Evolutionary conservation across 1,284 basidiomycete species (phyloP).

Genomic region (Papiliotrema fonsecae): DNA sequence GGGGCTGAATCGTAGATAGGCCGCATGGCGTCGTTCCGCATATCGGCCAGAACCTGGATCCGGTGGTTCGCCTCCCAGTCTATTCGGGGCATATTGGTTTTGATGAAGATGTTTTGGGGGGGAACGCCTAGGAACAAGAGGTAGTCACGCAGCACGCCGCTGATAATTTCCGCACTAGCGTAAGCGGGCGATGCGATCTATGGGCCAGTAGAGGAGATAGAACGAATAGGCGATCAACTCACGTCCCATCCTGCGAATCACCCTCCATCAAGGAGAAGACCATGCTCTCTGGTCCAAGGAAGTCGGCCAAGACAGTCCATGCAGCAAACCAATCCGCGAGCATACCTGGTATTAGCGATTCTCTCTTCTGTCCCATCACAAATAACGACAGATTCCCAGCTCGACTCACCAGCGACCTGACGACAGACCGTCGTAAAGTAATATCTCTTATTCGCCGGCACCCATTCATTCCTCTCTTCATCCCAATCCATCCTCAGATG

Average conservation of each 20-base stretch:
- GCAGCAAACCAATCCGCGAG: slow-evolving; percentile 42
- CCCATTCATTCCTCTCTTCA: slow-evolving; percentile 22
- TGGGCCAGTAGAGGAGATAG: not conserved
- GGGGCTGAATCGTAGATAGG: slow-evolving; percentile 41
- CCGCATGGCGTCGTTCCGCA: slow-evolving; percentile 48
- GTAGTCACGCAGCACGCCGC: slow-evolving; percentile 32
- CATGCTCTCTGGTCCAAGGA: slow-evolving; percentile 39
- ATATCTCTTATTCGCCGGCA: slow-evolving; percentile 29
- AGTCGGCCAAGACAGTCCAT: slow-evolving; percentile 44
- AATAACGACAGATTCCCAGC: not conserved
- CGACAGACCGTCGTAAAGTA: slow-evolving; percentile 36
- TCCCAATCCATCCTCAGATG: slow-evolving; percentile 33
- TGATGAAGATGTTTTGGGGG: slow-evolving; percentile 39
- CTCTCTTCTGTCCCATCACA: no score
- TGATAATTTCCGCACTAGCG: slow-evolving; percentile 33
- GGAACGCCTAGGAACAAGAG: slow-evolving; percentile 42
- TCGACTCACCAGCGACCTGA: slow-evolving; percentile 37
- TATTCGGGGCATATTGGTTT: slow-evolving; percentile 29
- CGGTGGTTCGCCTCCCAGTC: slow-evolving; percentile 43
- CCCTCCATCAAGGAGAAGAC: slow-evolving; percentile 41
- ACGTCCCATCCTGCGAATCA: slow-evolving; percentile 38
- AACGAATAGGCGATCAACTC: slow-evolving; percentile 4
- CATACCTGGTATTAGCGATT: slow-evolving; percentile 23
- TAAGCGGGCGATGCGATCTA: not conserved
- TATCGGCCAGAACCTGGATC: slow-evolving; percentile 45